A percentile compares a stretch with the other conserved stretches of the same genome.
Conservation (phyloP, 495 filamentous ascomycete species). For the Aspergillus taichungensis region DNA sequence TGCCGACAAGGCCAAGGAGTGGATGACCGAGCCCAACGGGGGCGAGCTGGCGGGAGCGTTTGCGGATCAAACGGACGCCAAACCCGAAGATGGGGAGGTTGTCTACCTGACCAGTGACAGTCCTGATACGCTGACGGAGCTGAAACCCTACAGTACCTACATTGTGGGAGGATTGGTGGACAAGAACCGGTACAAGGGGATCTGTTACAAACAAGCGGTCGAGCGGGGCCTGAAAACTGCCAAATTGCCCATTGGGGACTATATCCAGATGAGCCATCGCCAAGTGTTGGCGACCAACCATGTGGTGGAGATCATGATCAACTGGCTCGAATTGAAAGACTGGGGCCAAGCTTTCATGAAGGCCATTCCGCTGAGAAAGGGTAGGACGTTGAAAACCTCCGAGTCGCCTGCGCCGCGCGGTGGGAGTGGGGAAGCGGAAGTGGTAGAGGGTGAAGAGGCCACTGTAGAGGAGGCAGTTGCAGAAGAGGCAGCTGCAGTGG, state of each 20-base stretch:
- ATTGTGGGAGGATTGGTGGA: slow-evolving; percentile 94
- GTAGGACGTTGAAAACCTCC: slow-evolving; percentile 46
- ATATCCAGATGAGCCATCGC: slow-evolving; percentile 77
- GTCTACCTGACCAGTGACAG: slow-evolving; percentile 89
- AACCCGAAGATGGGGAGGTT: slow-evolving; percentile 46
- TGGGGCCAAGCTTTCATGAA: slow-evolving; percentile 85
- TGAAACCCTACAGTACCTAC: slow-evolving; percentile 81
- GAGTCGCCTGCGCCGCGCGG: not conserved
- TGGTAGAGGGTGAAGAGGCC: slow-evolving; percentile 14
- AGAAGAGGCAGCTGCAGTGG: slow-evolving; percentile 21
- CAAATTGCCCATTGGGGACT: slow-evolving; percentile 85
- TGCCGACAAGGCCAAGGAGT: slow-evolving; percentile 46
- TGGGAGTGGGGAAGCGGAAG: slow-evolving; percentile 10
- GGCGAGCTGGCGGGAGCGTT: slow-evolving; percentile 49
- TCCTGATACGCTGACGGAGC: slow-evolving; percentile 63
- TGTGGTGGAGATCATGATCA: slow-evolving; percentile 90
- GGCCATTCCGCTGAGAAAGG: slow-evolving; percentile 80
- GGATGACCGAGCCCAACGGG: slow-evolving; percentile 46
- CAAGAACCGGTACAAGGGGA: slow-evolving; percentile 86
- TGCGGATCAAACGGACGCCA: slow-evolving; percentile 28
- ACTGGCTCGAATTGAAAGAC: slow-evolving; percentile 79
- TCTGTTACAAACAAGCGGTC: slow-evolving; percentile 77
- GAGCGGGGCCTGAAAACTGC: slow-evolving; percentile 73
- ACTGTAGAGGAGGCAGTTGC: slow-evolving; percentile 13
- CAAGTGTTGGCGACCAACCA: slow-evolving; percentile 87